A percentile compares a stretch with the other conserved stretches of the same genome.
phyloP scores from a whole-genome alignment of 2,329 filamentous ascomycete species.

The Scleromitrula shiraiana region DNA sequence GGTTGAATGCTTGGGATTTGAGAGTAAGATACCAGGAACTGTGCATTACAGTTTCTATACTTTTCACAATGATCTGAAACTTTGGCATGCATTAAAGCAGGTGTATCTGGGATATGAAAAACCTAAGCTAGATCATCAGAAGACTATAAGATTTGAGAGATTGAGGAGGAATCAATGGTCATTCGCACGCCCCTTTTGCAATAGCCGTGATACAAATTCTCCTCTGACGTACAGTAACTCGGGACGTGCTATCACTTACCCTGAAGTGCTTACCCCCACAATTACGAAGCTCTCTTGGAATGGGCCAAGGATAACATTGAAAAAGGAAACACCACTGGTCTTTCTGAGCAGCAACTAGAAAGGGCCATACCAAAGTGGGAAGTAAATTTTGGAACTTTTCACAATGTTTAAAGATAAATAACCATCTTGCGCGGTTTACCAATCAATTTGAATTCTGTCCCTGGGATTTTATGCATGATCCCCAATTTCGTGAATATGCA shows the following conservation, averaged over 20 bases:
- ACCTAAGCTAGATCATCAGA: too few relatives aligned
- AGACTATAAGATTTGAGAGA: background rate
- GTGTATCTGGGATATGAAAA: background rate
- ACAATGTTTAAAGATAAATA: background rate
- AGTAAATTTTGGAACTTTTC: background rate
- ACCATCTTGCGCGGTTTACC: background rate
- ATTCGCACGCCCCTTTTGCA: background rate
- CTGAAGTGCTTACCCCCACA: too few relatives aligned
- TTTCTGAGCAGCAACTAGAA: background rate
- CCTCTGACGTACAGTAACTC: background rate
- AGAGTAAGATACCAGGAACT: background rate
- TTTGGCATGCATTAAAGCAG: background rate
- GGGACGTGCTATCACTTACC: background rate
- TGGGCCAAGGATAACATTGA: background rate
- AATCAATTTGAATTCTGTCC: background rate
- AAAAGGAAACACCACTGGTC: background rate
- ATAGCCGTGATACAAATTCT: background rate
- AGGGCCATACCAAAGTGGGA: background rate
- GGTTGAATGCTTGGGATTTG: background rate
- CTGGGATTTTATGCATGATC: background rate
- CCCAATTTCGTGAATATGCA: constrained; percentile 1
- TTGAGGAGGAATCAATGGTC: background rate
- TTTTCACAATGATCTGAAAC: background rate
- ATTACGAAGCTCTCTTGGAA: background rate
- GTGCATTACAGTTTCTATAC: background rate